Base-by-base conservation (phyloP, 225 moss, liverwort and hornwort genomes). In the Lunularia cruciata region DNA sequence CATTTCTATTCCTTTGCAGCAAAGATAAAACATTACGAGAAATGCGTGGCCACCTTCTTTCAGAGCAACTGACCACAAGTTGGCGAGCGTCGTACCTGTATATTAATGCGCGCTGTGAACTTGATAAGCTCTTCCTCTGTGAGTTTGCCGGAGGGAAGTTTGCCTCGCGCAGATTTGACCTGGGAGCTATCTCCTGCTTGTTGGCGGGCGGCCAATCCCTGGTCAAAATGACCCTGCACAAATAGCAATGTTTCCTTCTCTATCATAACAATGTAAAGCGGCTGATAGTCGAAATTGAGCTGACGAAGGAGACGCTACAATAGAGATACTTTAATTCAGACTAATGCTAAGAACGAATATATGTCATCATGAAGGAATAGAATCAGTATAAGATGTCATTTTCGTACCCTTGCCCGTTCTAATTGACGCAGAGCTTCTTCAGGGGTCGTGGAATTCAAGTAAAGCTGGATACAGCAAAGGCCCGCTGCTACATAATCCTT, bases 401-500 rank as follows among this genome's bases (percentile, higher is more conserved):
- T n/a, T n/a, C 84, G 55, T 72, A 93, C 98, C 86, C 83, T 89
- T 20, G 91, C 93, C 72, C 86, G 89, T 75, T 91, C 93, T 74
- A 98, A 78, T 77, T 98, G 98, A 38, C 86, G 91, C 42, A 98
- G 74, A 61, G 91, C 98, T 79, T 91, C 77, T 55, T 98, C 98
- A 48, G 88, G 86, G 31, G 82, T 78, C 37, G 86, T 83, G 12
- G 98, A 98, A 65, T 93, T 93, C 76, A 91, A 84, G 75, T 88
- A 98, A 55, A 98, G 89, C 76, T 98, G 98, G 72, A 98, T 98
- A 68, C 91, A 91, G 77, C 98, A 98, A 43, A 98, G 84, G 57
- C 91, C 93, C 49, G 98, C 98, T 63, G 93, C 98, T 75, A 98
- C 89, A 38, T 93, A 91, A 71, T 98, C 98, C 54, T 88, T 98